Evolutionary conservation across 192 early-diverging fungal genomes (phyloP), one percentile per base, ranked within the genome.

Genomic region (Obelidium mucronatum): DNA sequence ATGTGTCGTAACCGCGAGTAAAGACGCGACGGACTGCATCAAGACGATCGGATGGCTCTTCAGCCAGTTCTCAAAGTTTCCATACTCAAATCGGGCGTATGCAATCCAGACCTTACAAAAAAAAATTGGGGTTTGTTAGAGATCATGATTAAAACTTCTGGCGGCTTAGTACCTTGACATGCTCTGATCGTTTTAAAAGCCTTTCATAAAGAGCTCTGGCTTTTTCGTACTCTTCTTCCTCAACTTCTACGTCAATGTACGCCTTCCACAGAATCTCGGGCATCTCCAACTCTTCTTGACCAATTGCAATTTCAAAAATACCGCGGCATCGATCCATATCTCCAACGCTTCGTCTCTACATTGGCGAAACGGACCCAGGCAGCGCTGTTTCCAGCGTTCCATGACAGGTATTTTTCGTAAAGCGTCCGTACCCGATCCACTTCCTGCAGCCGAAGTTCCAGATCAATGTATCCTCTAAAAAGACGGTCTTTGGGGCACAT

Each of bases 241-340:
- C 87, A 39, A 91, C 89, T 75, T 98, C 96, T 84, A 98, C 97
- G 76, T 99, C 92, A 78, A 99, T 97, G 78, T 94, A 99, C 0
- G 94, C 91, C 81, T 98, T 99, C 98, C 98, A 99, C 54, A 99
- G 79, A 19, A 98, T 89, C 77, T 99, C 98, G 37, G 98, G 98
- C 97, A 98, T 97, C 72, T 99, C 97, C 72, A 99, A 78, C 19
- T 86, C 88, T 0, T 91, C 91, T 81, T 99, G 98, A 51, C 87
- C 83, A 37, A 98, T 87, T 2, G 96, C 97, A 69, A 98, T 83
- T 58, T 97, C 94, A 83, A 97, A 96, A 34, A 99, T 90, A 39
- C 93, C 98, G 48, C 92, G 86, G 1, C 88, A 84, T 36, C 97
- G 85, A 1, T 98, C 96, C 22, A 80, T 79, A 68, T 99, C 98